Conservation (phyloP, 768 basidiomycete genomes). For the Lactarius akahatsu region DNA sequence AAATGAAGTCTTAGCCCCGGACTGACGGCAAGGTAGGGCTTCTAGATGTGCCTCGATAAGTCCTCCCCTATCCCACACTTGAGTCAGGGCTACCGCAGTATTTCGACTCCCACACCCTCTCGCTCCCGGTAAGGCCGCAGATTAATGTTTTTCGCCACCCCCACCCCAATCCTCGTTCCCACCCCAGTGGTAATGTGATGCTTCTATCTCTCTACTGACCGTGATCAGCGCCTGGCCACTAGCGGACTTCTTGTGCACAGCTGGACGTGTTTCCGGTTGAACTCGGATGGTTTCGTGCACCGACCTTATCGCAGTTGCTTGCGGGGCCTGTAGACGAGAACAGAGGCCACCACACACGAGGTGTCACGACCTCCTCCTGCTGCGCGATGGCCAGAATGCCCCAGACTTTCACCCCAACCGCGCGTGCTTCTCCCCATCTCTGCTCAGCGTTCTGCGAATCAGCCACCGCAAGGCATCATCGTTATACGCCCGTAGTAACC, state of each 20-base stretch:
- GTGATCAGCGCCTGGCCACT: not conserved
- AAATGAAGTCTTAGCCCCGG: not conserved
- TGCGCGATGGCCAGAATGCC: slow-evolving; percentile 11
- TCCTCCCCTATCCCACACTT: slow-evolving; percentile 20
- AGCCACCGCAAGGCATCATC: not conserved
- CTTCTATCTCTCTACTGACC: not conserved
- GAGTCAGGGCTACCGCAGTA: not conserved
- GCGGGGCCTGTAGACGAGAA: not conserved
- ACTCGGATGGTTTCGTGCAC: not conserved
- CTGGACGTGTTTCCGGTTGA: slow-evolving; percentile 6
- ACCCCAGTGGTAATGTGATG: not conserved
- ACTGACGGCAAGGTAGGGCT: slow-evolving; percentile 13
- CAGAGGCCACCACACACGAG: not conserved
- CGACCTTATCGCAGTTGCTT: slow-evolving; percentile 6
- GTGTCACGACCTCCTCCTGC: not conserved
- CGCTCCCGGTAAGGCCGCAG: not conserved
- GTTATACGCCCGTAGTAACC: not conserved
- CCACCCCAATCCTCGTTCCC: not conserved
- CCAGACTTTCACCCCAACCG: slow-evolving; percentile 5
- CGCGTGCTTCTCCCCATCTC: slow-evolving; percentile 1
- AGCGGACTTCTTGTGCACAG: not conserved
- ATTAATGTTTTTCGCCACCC: slow-evolving; percentile 8
- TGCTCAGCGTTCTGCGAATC: slow-evolving; percentile 9
- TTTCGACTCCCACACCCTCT: not conserved
- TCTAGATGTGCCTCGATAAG: slow-evolving; percentile 27